These are phyloP conservation scores for Chrysochromulina parva DNA, from an alignment of 78 protist species.

Conservation along the genomic window DNA sequence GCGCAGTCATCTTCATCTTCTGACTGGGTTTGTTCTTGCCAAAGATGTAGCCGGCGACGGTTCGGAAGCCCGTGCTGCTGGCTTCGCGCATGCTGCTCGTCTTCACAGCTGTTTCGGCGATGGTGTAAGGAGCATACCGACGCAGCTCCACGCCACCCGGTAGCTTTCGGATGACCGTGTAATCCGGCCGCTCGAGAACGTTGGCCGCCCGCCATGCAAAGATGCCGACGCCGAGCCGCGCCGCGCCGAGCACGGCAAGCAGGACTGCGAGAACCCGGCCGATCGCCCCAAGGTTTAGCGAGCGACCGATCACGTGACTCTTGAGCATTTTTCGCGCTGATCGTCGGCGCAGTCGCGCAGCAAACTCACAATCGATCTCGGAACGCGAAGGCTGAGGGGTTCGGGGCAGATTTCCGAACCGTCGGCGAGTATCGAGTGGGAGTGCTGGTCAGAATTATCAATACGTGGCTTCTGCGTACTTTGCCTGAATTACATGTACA, in stretches of 20 bases:
- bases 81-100: background rate
- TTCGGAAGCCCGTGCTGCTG: background rate
- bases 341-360: too few species aligned
- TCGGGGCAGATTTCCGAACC: too few species aligned
- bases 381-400: too few species aligned
- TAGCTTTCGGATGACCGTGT: background rate
- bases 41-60: background rate
- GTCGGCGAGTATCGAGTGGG: too few species aligned
- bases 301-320: too few species aligned
- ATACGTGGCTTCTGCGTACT: too few species aligned
- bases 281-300: too few species aligned
- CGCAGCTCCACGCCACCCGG: background rate
- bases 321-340: too few species aligned
- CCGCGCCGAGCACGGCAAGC: background rate
- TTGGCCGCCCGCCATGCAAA: background rate
- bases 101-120: background rate
- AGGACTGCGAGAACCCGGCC: background rate
- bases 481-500: too few species aligned
- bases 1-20: background rate
- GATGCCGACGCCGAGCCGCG: background rate
- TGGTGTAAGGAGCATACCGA: background rate
- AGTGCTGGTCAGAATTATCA: too few species aligned
- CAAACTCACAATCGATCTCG: too few species aligned
- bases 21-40: background rate
- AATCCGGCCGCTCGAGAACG: background rate